phyloP scores from a whole-genome alignment of 176 grass and related monocot species.

The Sorghum bicolor region Sorghum_bicolor_NCBIv3 NC_012873.2:54592001-54592500 shows the following conservation, averaged over 20 bases:
- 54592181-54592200: constrained; percentile 39
- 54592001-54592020: constrained; percentile 52
- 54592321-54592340: constrained; percentile 29
- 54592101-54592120: constrained; percentile 17
- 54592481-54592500: not conserved
- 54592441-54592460: constrained; percentile 5
- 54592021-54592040: constrained; percentile 37
- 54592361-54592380: constrained; percentile 36
- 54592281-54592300: constrained; percentile 33
- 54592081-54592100: constrained; percentile 35
- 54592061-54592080: constrained; percentile 42
- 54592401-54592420: constrained; percentile 27
- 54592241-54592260: constrained; percentile 42
- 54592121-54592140: constrained; percentile 47
- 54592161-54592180: constrained; percentile 30
- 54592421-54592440: constrained; percentile 38
- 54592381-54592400: constrained; percentile 39
- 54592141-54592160: constrained; percentile 23
- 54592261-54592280: constrained; percentile 33
- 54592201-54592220: constrained; percentile 35
- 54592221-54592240: constrained; percentile 41
- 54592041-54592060: constrained; percentile 40
- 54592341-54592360: constrained; percentile 33
- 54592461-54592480: constrained; percentile 9
- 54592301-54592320: constrained; percentile 34